phyloP scores from a whole-genome alignment of 441 rosid genomes.

The Aquilaria agallochum region DNA sequence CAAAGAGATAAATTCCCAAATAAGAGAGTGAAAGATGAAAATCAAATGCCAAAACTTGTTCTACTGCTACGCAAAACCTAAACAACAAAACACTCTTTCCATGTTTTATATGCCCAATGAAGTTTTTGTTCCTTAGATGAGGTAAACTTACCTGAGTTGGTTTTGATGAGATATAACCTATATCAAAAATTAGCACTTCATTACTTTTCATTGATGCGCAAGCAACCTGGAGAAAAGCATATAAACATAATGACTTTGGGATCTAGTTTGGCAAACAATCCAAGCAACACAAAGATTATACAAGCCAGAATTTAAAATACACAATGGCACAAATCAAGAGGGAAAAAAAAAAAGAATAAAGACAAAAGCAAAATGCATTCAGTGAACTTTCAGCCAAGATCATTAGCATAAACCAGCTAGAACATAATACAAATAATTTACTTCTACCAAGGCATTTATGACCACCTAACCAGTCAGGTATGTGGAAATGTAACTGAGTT shows the following conservation, averaged over 20 bases:
- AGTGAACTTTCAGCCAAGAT: not conserved
- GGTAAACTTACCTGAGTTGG: conserved; percentile 61
- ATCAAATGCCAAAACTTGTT: no score
- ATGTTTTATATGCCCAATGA: not conserved
- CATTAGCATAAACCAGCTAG: not conserved
- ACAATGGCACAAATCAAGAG: not conserved
- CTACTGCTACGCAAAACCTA: no score
- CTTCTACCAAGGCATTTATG: not conserved
- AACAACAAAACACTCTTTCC: no score
- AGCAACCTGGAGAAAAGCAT: conserved; percentile 53
- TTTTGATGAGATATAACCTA: conserved; percentile 69
- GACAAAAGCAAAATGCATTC: no score
- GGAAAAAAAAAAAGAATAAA: no score
- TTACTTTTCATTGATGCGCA: conserved; percentile 57
- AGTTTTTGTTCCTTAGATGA: conserved; percentile 2
- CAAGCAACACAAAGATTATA: conserved; percentile 1
- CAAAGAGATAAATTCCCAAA: no score
- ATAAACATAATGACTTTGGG: not conserved
- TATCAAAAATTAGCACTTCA: conserved; percentile 65
- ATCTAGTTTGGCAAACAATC: not conserved
- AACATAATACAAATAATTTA: not conserved
- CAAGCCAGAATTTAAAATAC: not conserved
- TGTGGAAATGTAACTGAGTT: conserved; percentile 4
- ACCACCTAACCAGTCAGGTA: conserved; percentile 10
- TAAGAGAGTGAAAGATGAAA: no score